phyloP scores from a whole-genome alignment of 495 filamentous ascomycete species.

The Lasiosphaeria hispida region DNA sequence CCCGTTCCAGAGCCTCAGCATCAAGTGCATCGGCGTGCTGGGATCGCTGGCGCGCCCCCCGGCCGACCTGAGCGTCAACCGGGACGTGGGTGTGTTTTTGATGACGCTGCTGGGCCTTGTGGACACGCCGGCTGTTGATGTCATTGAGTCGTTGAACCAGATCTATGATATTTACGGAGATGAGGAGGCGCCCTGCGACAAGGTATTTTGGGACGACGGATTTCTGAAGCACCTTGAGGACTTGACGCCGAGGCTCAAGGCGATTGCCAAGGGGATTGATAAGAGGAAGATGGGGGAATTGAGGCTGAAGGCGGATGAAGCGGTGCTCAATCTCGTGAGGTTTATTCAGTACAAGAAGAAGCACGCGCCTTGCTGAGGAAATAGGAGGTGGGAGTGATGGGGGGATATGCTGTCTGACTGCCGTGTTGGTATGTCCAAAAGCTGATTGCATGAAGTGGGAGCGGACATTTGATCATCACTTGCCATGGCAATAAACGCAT shows the following conservation, averaged over 20 bases:
- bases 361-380: conserved; percentile 29
- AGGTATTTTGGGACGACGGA: conserved; percentile 58
- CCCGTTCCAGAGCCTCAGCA: conserved; percentile 51
- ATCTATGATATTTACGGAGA: conserved; percentile 63
- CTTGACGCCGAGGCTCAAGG: conserved; percentile 47
- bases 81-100: conserved; percentile 59
- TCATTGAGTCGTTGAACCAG: conserved; percentile 58
- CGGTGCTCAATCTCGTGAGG: conserved; percentile 51
- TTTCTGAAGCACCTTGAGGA: conserved; percentile 57
- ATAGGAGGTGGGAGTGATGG: background rate
- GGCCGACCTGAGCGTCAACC: conserved; percentile 43
- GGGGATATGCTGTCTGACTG: background rate
- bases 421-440: too few relatives aligned
- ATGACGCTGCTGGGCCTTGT: conserved; percentile 48
- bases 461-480: background rate
- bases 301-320: conserved; percentile 55
- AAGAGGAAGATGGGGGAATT: conserved; percentile 53
- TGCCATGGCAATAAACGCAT: background rate
- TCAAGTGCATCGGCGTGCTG: conserved; percentile 61
- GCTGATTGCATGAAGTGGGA: background rate
- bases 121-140: conserved; percentile 46
- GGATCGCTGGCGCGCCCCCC: conserved; percentile 53
- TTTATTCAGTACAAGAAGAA: conserved; percentile 62
- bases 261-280: conserved; percentile 54
- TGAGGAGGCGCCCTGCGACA: conserved; percentile 50